phyloP scores from a whole-genome alignment of 331 rosid species.

The Cydonia oblonga region DNA sequence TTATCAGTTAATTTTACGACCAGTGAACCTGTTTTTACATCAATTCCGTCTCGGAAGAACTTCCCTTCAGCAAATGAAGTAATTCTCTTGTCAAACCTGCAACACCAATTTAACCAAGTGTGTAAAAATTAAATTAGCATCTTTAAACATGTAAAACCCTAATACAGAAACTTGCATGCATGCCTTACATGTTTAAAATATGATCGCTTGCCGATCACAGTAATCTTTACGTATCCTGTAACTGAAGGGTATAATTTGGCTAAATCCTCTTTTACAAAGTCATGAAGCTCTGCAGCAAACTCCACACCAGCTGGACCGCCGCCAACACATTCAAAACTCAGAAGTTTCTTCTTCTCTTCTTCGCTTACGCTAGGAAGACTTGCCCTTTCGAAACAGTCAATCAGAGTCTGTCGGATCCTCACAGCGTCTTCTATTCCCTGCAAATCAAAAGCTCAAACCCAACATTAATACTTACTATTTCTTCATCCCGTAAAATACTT shows the following conservation, averaged over 20 bases:
- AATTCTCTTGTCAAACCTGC: conserved; percentile 31
- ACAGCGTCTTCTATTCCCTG: conserved; percentile 32
- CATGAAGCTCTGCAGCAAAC: conserved; percentile 35
- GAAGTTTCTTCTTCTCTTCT: conserved; percentile 23
- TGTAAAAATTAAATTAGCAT: no score
- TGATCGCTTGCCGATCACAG: conserved; percentile 24
- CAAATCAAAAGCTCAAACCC: not conserved
- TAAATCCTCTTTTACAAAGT: conserved; percentile 20
- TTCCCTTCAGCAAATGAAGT: conserved; percentile 27
- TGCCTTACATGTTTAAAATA: conserved; percentile 16
- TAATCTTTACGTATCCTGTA: conserved; percentile 11
- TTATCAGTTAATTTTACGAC: conserved; percentile 24
- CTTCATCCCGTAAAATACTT: not conserved
- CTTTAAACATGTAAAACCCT: not conserved
- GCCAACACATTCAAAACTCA: conserved; percentile 27
- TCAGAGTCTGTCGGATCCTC: conserved; percentile 22
- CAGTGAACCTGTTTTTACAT: conserved; percentile 24
- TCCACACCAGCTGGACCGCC: conserved; percentile 38
- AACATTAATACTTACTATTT: not conserved
- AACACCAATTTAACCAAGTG: not conserved
- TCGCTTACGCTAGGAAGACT: conserved; percentile 24
- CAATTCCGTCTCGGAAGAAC: conserved; percentile 25
- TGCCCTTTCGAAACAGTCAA: conserved; percentile 28
- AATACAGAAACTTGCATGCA: not conserved
- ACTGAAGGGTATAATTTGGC: conserved; percentile 15